Evolutionary conservation across 1,139 yeast genomes (phyloP).

Genomic region (Zygoascus meyerae): DNA sequence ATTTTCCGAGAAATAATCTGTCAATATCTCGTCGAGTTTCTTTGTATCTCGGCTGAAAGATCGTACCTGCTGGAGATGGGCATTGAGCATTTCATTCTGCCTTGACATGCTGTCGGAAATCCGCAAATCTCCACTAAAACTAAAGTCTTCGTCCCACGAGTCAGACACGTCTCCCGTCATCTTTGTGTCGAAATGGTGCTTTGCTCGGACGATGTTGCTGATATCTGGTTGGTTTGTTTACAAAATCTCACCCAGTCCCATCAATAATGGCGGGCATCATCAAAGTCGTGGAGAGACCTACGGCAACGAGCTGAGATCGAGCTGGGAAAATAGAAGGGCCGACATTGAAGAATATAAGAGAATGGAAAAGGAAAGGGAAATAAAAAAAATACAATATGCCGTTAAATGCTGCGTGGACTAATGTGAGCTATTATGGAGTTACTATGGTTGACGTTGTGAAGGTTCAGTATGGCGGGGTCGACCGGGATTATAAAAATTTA

Average conservation of each 20-base stretch:
- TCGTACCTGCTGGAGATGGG: constrained; percentile 19
- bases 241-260: no score
- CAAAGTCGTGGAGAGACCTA: not conserved
- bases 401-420: no score
- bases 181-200: no score
- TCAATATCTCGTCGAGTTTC: constrained; percentile 18
- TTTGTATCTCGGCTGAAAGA: constrained; percentile 18
- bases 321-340: not conserved
- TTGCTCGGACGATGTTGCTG: no score
- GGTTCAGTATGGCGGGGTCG: no score
- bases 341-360: not conserved
- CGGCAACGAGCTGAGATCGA: not conserved
- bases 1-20: not conserved
- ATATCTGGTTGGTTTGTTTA: no score
- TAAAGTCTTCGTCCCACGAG: constrained; percentile 25
- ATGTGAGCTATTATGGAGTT: no score
- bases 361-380: no score
- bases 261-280: no score
- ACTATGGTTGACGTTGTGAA: no score
- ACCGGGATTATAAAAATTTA: no score
- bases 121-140: constrained; percentile 19
- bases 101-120: constrained; percentile 13
- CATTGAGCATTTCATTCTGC: constrained; percentile 15
- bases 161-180: constrained; percentile 14
- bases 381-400: no score